Evolutionary conservation across 169 alveolate genomes (phyloP), one percentile per base, ranked within the genome.

Genomic region (Babesia caballi): DNA sequence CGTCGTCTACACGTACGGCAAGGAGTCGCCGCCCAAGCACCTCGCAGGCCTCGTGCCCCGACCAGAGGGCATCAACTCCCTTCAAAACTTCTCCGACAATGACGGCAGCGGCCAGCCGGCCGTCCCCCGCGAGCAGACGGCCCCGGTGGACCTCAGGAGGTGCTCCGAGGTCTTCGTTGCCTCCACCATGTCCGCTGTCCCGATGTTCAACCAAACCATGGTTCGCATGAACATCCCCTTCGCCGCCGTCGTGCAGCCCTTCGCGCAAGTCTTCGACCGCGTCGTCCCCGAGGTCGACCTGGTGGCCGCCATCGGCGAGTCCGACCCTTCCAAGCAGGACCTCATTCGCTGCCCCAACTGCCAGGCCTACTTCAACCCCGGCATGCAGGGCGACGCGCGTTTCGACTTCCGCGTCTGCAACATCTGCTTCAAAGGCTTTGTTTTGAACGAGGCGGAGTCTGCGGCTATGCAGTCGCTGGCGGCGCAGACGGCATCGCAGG

Each of bases 241-340:
- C 53, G 93, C 89, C 28, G 83, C 72, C 27, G 68, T 88, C 15
- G 91, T 88, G 6, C 89, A 88, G 60, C 93, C 93, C 8, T 88
- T 88, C 60, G 93, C 93, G 5, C 66, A 82, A 28, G 76, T 72
- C 49, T 74, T 72, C 30, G 90, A 85, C 23, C 72, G 59, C 17
- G 17, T 40, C 3, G 83, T 88, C 11, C 90, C 86, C 8, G 49
- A 70, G 44, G 46, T 88, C 7, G 87, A 88, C 67, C 65, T 86
- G 67, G 66, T 77, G 36, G 80, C 84, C 50, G 65, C 73, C 23
- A 59, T 86, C 27, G 86, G 83, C 28, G 85, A 82, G 51, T 33
- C 56, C 36, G 85, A 74, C 33, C 80, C 40, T 17, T 73, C 66
- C 28, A 73, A 36, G 77, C 71, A 69, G 42, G 33, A 88, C 35